Base-by-base conservation (phyloP, 2,329 filamentous ascomycete genomes). In the Diaporthe sp. region DNA sequence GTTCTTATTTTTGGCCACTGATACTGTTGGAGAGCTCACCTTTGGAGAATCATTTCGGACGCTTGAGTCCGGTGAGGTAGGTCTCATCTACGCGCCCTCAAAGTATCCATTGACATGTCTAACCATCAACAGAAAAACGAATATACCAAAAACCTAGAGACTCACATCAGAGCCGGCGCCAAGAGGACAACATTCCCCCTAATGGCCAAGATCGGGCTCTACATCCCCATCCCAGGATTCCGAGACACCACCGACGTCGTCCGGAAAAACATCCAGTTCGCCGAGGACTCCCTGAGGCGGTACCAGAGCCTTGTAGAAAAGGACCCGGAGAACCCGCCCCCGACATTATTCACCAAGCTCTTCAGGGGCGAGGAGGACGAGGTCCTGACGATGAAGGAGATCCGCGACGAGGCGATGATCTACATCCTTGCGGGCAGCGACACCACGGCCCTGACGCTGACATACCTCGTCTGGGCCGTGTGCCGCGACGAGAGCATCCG, bases 11-110 rank as follows among this genome's bases (percentile, higher is more conserved):
- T 83, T 87, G 81, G 78, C 85, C 2, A 89, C 88, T 0, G 89
- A 91, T 77, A 80, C 89, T 0, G 88, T 90, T 68, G 87, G 85
- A 0, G 84, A 90, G 65, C 79, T 91, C 7, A 85, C 81, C 1
- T 91, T 91, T 78, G 89, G 89, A 0, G 85, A 90, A 22, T 87
- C 87, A 0, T 90, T 91, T 71, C 79, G 81, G 0, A 87, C 87
- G 81, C 78, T 92, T 3, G 88, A 91, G 71, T 78, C 79, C 4
- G 87, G 87, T n/a, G 79, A 86, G 81, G 88, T 89, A 77, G 5
- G 58, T 22, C 15, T 30, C 1, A 44, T 12, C 25, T 0, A 22
- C 1, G 1, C 1, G 1, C 9, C 13, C 27, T 39, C 13, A 12
- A 19, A 1, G 2, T 0, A 7, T 17, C 13, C 4, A 13, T 19